Base-by-base conservation (phyloP, 1,284 basidiomycete species). In the Ganoderma sp. region DNA sequence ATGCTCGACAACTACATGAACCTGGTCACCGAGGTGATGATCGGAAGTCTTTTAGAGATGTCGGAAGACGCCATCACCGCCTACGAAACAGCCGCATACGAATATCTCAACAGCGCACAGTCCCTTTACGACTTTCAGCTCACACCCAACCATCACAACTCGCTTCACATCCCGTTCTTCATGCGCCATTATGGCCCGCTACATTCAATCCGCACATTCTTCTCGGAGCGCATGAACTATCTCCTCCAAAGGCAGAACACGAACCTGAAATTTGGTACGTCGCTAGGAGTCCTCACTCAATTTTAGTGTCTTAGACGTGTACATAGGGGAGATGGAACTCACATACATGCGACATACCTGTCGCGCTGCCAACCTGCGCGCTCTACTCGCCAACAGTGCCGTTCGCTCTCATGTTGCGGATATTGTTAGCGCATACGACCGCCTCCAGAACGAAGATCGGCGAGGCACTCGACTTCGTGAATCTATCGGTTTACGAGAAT, bases 221-320 rank as follows among this genome's bases (percentile, higher is more conserved):
- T 75, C 8, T 82, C 78, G 15, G 77, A 84, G 54, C 67, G 74
- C 0, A 74, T 78, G 28, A 83, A 81, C 39, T 75, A 78, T 15
- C 68, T 77, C 7, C 71, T 83, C 9, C 81, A 82, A 61, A 48
- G 62, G 2, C 65, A 78, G 17, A 77, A 77, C 5, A 81, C 74
- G 2, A 83, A 83, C 64, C 22, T 64, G 32, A 61, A 54, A 3
- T 69, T 69, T 22, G 68, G 68, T 69, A 15, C 2, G 68, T 7
- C 15, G 2, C n/a, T n/a, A n/a, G 10, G 32, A 39, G 25, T 10
- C 22, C 19, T 12, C 22, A 2, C 14, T 15, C 34, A 37, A 2
- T 42, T 10, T 42, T 37, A 37, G 34, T 4, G 9, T 42, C 10
- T 15, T 2, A 42, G 22, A 8, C 34, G 8, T 8, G 34, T 37